Percentiles rank a stretch among this genome's conserved stretches.
Evolutionary conservation across 768 basidiomycete genomes (phyloP).

Genomic region (Termitomyces sp.): DNA sequence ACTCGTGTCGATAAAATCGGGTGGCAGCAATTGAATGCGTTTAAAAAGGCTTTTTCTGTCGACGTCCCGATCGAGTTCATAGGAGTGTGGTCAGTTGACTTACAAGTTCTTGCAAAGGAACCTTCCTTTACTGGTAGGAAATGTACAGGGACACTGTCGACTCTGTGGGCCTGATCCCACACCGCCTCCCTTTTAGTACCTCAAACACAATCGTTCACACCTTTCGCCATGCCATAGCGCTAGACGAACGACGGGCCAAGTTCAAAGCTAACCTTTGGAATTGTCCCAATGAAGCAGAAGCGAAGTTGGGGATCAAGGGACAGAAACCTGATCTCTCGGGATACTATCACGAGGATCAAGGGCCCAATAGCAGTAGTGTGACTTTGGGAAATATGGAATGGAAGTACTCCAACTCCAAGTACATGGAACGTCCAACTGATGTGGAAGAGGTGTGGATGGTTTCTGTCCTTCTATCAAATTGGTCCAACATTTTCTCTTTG

Average conservation of each 20-base stretch:
- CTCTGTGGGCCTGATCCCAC: no score
- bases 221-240: slow-evolving; percentile 52
- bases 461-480: not conserved
- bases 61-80: no score
- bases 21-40: slow-evolving; percentile 28
- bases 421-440: slow-evolving; percentile 22
- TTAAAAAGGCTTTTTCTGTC: slow-evolving; percentile 47
- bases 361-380: not conserved
- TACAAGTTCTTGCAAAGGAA: slow-evolving; percentile 17
- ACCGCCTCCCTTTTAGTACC: no score
- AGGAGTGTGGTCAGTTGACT: slow-evolving; percentile 23
- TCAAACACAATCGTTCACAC: slow-evolving; percentile 38
- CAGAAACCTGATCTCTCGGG: slow-evolving; percentile 6
- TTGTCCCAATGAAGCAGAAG: slow-evolving; percentile 16
- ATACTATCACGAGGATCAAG: not conserved
- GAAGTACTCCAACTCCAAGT: slow-evolving; percentile 6
- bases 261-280: slow-evolving; percentile 46
- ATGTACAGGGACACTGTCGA: slow-evolving; percentile 52
- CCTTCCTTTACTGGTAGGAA: slow-evolving; percentile 20
- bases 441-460: slow-evolving; percentile 33
- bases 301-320: slow-evolving; percentile 6
- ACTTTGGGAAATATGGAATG: slow-evolving; percentile 9
- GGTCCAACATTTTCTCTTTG: not conserved
- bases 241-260: slow-evolving; percentile 52
- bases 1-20: slow-evolving; percentile 24